These are phyloP conservation scores for Geotrichum australiense DNA, from an alignment of 1,139 yeast species.

Conservation along the genomic window DNA sequence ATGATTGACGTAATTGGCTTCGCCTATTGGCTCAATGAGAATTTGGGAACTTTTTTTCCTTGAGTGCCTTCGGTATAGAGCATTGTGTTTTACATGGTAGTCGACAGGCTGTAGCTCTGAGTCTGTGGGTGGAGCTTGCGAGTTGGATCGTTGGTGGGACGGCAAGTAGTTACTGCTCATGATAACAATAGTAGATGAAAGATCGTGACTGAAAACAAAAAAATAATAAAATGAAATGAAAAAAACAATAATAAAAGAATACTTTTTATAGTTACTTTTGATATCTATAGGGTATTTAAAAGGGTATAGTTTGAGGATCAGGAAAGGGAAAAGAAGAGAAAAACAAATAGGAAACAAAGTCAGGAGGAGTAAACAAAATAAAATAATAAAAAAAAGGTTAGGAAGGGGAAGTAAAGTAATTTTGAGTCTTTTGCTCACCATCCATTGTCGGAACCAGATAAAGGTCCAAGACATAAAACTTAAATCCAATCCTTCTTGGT, in stretches of 20 bases:
- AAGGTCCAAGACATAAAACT: too few species aligned
- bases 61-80: constrained; percentile 30
- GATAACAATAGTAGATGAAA: background rate
- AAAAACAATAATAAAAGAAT: background rate
- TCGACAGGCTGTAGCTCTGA: constrained; percentile 15
- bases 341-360: background rate
- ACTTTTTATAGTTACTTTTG: background rate
- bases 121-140: constrained; percentile 15
- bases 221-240: too few species aligned
- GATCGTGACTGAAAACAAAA: background rate
- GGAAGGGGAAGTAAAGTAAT: background rate
- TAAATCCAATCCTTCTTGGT: too few species aligned
- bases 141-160: constrained; percentile 14
- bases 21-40: constrained; percentile 30
- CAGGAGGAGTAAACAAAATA: background rate
- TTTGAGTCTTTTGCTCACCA: too few species aligned
- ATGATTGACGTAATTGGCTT: constrained; percentile 16
- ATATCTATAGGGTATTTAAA: background rate
- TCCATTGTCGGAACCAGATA: too few species aligned
- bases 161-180: constrained; percentile 15
- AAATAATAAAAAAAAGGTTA: background rate
- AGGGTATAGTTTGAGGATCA: background rate
- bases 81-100: constrained; percentile 9
- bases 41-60: constrained; percentile 34
- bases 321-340: background rate